phyloP scores from a whole-genome alignment of 257 asterid species.

The Henckelia pumila region DNA sequence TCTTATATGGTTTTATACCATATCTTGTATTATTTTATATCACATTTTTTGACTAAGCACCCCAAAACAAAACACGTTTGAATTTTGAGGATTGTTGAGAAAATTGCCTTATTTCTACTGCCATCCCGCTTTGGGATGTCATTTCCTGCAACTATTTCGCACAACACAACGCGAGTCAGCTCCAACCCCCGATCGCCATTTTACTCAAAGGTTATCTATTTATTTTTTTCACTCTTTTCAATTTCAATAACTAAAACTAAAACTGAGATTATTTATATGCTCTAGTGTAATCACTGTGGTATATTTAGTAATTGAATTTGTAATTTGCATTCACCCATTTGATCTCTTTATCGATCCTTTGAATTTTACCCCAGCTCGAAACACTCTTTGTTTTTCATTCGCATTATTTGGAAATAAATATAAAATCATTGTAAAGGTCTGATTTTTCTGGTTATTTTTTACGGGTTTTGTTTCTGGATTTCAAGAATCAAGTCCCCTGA shows the following conservation, averaged over 20 bases:
- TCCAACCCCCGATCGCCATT: not conserved
- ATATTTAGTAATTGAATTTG: not conserved
- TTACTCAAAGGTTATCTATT: not conserved
- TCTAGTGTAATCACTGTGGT: not conserved
- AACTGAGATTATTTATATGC: not conserved
- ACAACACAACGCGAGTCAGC: not conserved
- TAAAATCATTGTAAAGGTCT: not conserved
- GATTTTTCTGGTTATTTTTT: not conserved
- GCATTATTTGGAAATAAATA: not conserved
- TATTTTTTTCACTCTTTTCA: not conserved
- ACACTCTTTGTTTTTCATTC: not conserved
- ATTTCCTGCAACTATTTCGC: not conserved
- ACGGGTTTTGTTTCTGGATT: not conserved
- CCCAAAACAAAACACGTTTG: no score
- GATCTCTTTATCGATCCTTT: not conserved
- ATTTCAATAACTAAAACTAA: not conserved
- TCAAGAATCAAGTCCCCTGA: not conserved
- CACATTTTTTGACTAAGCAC: no score
- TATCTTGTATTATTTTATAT: no score
- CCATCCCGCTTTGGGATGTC: no score
- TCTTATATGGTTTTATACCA: no score
- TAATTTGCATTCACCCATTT: not conserved
- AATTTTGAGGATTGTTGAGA: no score
- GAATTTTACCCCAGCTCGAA: not conserved
- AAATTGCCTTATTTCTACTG: no score